Base-by-base conservation (phyloP, 768 basidiomycete species). In the Lactarius sp. region DNA sequence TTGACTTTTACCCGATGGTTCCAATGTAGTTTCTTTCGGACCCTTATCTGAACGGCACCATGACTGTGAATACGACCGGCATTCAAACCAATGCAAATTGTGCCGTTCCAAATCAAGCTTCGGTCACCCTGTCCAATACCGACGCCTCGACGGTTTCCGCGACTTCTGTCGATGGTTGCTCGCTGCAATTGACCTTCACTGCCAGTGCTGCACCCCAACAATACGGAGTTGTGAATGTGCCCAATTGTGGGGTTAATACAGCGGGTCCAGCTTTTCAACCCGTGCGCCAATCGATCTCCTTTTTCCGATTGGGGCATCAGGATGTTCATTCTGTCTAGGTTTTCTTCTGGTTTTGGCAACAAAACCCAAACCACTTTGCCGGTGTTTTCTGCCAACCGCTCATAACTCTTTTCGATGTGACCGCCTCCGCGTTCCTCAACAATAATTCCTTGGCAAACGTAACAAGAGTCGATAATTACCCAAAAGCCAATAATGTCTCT, bases 341-440 rank as follows among this genome's bases (percentile, higher is more conserved):
- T 49, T 79, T 88, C 75, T 89, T 88, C 68, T 89, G 86, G 86
- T 87, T 72, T 70, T 86, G 78, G 70, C 75, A 81, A 58, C 61
- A 60, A 6, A 66, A 65, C 37, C 55, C 66, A 18, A 70, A 76
- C 50, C 68, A 70, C 53, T 68, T 71, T 18, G 73, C 65, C 57
- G 78, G 78, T 3, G 77, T 87, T 7, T 86, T 88, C 65, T 89
- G 87, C 69, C 66, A 72, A 12, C 86, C 87, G 4, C 75, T 71
- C 2, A 79, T 89, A 52, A 64, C 72, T 4, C 70, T 78, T 1
- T 79, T 76, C 64, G 70, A 77, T 59, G 78, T 86, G 27, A 68
- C 66, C 8, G 81, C 79, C 0, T 74, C 73, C 0, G 78, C 78
- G 41, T 74, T 77, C 61, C 74, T 86, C 14, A 78, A 75, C 59